Evolutionary conservation across 2,329 filamentous ascomycete genomes (phyloP).

Genomic region (Coniochaeta sp.): DNA sequence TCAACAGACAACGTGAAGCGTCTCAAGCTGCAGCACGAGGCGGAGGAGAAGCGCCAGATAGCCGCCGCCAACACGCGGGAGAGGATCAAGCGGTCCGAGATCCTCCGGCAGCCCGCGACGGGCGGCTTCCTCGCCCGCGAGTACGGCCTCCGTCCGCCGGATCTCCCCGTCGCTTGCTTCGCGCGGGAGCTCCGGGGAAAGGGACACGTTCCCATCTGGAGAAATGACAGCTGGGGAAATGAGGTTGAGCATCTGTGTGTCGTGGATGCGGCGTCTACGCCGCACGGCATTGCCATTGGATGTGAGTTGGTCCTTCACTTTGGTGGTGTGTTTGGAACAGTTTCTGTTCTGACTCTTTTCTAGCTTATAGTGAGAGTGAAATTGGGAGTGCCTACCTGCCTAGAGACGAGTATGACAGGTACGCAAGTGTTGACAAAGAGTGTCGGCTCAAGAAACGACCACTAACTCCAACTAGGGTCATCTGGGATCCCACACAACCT

Average conservation of each 20-base stretch:
- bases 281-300: constrained; percentile 10
- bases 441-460: too few species aligned
- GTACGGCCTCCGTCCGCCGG: constrained; percentile 19
- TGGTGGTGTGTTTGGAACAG: constrained; percentile 7
- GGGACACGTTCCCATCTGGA: constrained; percentile 30
- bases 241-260: too few species aligned
- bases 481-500: neutral
- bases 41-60: neutral
- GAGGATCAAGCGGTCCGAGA: constrained; percentile 15
- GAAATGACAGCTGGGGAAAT: too few species aligned
- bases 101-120: too few species aligned
- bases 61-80: constrained; percentile 12
- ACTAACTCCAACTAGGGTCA: constrained; percentile 6
- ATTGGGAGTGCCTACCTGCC: constrained; percentile 34
- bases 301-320: neutral
- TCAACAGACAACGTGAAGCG: constrained; percentile 12
- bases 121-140: constrained; percentile 28
- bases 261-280: too few species aligned
- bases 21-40: neutral
- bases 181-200: neutral
- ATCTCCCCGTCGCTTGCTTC: constrained; percentile 26
- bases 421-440: too few species aligned
- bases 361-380: constrained; percentile 26
- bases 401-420: constrained; percentile 35
- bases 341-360: neutral